Base-by-base conservation (phyloP, 1,139 yeast genomes). In the Meyerozyma elateridarum region DNA sequence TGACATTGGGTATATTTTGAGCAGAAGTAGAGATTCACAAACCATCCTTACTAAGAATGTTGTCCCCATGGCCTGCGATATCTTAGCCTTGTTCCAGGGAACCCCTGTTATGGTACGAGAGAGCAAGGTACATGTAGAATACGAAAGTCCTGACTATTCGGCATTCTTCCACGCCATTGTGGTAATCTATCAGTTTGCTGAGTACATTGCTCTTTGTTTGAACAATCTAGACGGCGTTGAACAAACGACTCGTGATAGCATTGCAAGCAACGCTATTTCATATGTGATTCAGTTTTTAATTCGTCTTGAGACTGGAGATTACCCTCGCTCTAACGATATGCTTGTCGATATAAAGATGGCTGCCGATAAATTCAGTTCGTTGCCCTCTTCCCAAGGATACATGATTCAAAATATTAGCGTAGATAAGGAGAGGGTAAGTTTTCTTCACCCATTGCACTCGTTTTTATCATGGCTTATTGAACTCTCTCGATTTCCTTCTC, bases 71-170 rank as follows among this genome's bases (percentile, higher is more conserved):
- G 73, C 79, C 3, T 76, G 80, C 40, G 91, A 78, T 49, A 73
- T 80, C 33, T 55, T 83, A 32, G 67, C 73, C 16, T 62, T 85
- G 17, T 87, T 89, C 50, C 95, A 89, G 54, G 93, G 95, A 3
- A 71, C 79, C 32, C 84, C 94, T 1, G 81, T 84, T 0, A 61
- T 87, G 47, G 73, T 70, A 42, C 68, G 97, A 40, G 95, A 87
- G 49, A 75, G 77, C n/a, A 68, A 73, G 9, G 79, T 76, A 37
- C 98, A 91, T 53, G 87, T 91, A 8, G 96, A 89, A 50, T 91
- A 84, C 51, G 98, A 91, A 50, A 80, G 80, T 29, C 87, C 85
- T 14, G 88, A 84, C 34, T 89, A 91, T 67, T 79, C 91, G 0
- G 75, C 85, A 0, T 85, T 77, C 48, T 85, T 85, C 55, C 85